Conservation (phyloP, 2,329 filamentous ascomycete species). For the Hymenoscyphus scutula region DNA sequence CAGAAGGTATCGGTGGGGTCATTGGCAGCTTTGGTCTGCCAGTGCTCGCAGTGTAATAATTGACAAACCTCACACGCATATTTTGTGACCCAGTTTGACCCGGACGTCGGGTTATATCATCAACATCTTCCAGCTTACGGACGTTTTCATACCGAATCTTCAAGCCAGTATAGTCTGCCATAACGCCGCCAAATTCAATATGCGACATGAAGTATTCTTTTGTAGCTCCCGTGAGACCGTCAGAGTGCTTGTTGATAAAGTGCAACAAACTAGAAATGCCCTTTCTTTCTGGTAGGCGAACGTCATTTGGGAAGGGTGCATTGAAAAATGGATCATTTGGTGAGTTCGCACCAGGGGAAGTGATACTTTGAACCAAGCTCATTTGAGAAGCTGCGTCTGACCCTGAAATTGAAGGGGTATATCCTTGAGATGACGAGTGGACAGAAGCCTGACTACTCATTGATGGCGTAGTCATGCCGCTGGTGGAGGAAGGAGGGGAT, state of each 20-base stretch:
- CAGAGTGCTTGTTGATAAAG: conserved; percentile 79
- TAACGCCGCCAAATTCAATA: conserved; percentile 76
- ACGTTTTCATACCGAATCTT: conserved; percentile 68
- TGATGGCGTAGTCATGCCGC: conserved; percentile 22
- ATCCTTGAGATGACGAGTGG: conserved; percentile 20
- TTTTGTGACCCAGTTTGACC: conserved; percentile 23
- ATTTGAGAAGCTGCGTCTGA: conserved; percentile 26
- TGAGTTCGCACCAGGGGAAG: conserved; percentile 26
- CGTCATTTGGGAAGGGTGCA: conserved; percentile 72
- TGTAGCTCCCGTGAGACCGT: conserved; percentile 64
- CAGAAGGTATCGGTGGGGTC: conserved; percentile 18
- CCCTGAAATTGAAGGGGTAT: conserved; percentile 23
- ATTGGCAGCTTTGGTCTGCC: conserved; percentile 60
- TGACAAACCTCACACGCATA: conserved; percentile 71
- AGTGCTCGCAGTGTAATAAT: conserved; percentile 87
- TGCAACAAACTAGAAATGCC: conserved; percentile 68
- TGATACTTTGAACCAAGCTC: conserved; percentile 28
- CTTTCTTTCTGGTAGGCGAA: conserved; percentile 64
- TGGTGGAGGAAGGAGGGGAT: conserved; percentile 17
- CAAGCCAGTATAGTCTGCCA: conserved; percentile 73
- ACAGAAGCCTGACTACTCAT: conserved; percentile 20
- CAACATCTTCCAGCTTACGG: conserved; percentile 68
- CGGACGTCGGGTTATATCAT: conserved; percentile 46
- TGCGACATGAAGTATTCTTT: conserved; percentile 75
- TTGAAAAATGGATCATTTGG: conserved; percentile 66